Conservation (phyloP, 2,329 filamentous ascomycete species). For the Neofusicoccum parvum region DNA sequence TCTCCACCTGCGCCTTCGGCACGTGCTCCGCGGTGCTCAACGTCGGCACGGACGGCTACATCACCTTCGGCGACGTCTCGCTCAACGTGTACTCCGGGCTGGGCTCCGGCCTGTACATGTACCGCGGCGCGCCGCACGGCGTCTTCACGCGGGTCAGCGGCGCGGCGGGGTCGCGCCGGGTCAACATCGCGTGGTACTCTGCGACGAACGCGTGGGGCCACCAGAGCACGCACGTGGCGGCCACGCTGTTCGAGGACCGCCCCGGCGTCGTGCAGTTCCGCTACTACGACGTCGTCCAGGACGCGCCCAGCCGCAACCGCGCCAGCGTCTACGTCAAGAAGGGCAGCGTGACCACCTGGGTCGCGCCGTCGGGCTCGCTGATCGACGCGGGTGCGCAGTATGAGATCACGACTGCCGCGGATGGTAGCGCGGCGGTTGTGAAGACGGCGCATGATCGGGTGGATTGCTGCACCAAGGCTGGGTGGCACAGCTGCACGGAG, state of each 20-base stretch:
- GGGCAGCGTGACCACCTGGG: too few species aligned
- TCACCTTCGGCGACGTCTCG: not conserved
- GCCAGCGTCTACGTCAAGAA: too few species aligned
- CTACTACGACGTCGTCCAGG: not conserved
- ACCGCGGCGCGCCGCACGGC: not conserved
- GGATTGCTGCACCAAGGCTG: too few species aligned
- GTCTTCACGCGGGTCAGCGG: not conserved
- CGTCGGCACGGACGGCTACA: not conserved
- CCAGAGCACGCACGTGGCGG: not conserved
- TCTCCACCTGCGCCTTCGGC: not conserved
- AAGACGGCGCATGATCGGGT: too few species aligned
- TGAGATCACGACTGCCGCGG: too few species aligned
- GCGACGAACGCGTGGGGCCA: not conserved
- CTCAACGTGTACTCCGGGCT: not conserved
- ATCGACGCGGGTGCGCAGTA: too few species aligned
- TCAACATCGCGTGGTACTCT: not conserved
- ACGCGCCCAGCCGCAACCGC: too few species aligned
- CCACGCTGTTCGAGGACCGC: not conserved
- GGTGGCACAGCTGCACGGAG: too few species aligned
- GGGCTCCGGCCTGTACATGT: not conserved
- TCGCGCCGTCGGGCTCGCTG: too few species aligned
- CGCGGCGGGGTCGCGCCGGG: not conserved
- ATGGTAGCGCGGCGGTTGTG: too few species aligned
- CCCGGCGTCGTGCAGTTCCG: not conserved
- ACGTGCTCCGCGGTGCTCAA: not conserved